Conservation (phyloP, 2,329 filamentous ascomycete genomes). For the Leptographium wingfieldii region DNA sequence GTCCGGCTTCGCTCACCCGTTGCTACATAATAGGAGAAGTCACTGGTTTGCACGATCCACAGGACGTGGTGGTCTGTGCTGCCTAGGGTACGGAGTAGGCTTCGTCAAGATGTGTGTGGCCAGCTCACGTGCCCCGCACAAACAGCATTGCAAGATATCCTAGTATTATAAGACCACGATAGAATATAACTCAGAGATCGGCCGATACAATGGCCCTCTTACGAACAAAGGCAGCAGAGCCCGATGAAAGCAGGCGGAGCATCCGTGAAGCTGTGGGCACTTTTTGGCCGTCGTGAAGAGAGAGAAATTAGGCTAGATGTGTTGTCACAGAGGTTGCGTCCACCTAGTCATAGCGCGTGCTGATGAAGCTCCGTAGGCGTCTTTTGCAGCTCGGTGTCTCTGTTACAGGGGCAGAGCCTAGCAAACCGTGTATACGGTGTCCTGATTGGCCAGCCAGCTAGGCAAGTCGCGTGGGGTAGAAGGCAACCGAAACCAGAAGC, state of each 20-base stretch:
- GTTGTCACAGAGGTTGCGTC: neutral
- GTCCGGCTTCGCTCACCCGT: neutral
- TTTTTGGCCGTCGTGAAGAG: neutral
- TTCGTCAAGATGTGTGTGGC: neutral
- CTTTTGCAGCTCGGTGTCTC: neutral
- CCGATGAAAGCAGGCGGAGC: neutral
- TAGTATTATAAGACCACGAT: neutral
- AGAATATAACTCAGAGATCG: neutral
- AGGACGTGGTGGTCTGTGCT: neutral
- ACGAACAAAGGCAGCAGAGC: neutral
- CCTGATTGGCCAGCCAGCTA: slow-evolving; percentile 10
- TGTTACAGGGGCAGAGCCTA: neutral
- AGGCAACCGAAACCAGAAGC: slow-evolving; percentile 8
- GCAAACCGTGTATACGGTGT: neutral
- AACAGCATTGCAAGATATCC: neutral
- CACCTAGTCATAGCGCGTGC: neutral
- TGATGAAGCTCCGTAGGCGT: neutral
- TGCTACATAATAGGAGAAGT: too few relatives aligned
- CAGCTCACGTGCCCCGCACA: neutral
- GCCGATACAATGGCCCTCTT: neutral
- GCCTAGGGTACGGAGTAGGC: neutral
- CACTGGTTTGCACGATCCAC: too few relatives aligned
- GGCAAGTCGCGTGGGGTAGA: slow-evolving; percentile 10
- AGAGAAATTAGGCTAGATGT: neutral
- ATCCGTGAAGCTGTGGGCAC: too few relatives aligned